phyloP scores from a whole-genome alignment of 1,284 basidiomycete genomes.

The Ganoderma multipileum region DNA sequence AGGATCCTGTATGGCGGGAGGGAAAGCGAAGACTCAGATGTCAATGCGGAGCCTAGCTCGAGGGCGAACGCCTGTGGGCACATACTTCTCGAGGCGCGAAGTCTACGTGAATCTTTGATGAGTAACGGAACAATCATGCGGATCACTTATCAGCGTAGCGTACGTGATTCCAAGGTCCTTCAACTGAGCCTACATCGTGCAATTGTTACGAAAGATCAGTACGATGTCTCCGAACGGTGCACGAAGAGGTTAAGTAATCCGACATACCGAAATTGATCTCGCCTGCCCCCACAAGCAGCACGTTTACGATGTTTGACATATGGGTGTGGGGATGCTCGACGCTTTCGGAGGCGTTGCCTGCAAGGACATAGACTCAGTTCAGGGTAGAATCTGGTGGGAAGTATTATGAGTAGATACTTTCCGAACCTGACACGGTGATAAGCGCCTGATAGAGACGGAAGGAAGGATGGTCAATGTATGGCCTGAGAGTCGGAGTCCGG shows the following conservation, averaged over 20 bases:
- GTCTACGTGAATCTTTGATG: constrained; percentile 20
- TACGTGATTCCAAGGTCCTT: constrained; percentile 55
- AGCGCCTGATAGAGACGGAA: background rate
- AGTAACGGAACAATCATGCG: background rate
- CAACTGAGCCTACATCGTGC: constrained; percentile 40
- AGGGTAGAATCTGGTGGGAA: background rate
- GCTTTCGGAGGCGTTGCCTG: background rate
- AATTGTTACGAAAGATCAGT: background rate
- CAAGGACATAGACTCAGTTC: background rate
- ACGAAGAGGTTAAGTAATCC: background rate
- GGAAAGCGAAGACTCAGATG: background rate
- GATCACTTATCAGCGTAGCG: constrained; percentile 1
- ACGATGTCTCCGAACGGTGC: background rate
- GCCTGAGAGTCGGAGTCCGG: too few relatives aligned
- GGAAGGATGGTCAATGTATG: too few relatives aligned
- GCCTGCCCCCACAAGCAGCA: constrained; percentile 59
- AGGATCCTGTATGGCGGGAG: constrained; percentile 27
- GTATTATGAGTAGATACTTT: background rate
- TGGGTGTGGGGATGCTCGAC: background rate
- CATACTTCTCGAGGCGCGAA: constrained; percentile 31
- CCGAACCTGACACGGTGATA: background rate
- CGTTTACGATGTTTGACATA: constrained; percentile 40
- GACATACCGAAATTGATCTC: constrained; percentile 55
- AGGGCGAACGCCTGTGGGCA: background rate
- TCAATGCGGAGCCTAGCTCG: background rate